Conservation (phyloP, 2,329 filamentous ascomycete species). For the Fusarium torulosum region DNA sequence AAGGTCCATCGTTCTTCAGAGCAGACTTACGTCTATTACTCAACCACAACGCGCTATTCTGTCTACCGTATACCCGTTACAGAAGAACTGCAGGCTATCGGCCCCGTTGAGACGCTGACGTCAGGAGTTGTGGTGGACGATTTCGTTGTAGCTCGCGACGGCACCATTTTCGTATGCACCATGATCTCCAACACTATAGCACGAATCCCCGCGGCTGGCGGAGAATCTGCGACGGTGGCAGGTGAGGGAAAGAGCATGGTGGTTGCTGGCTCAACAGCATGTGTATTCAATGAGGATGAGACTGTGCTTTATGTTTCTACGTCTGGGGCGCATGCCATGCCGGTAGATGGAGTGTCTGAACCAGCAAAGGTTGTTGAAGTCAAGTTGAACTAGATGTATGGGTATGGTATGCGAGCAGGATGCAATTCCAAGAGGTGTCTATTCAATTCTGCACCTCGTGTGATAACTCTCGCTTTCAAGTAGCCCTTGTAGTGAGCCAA, state of each 20-base stretch:
- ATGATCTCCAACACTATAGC: conserved; percentile 39
- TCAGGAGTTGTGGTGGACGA: conserved; percentile 36
- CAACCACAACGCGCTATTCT: conserved; percentile 34
- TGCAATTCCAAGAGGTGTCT: conserved; percentile 8
- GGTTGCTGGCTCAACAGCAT: conserved; percentile 36
- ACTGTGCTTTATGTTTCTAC: conserved; percentile 36
- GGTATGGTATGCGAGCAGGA: not conserved
- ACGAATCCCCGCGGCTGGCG: conserved; percentile 9
- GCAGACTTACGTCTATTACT: conserved; percentile 35
- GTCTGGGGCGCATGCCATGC: conserved; percentile 24
- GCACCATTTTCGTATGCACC: conserved; percentile 37
- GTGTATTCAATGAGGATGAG: conserved; percentile 22
- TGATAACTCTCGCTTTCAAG: conserved; percentile 14
- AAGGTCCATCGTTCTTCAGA: conserved; percentile 30
- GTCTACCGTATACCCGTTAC: conserved; percentile 35
- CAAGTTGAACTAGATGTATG: conserved; percentile 3
- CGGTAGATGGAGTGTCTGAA: conserved; percentile 39
- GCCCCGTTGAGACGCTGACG: conserved; percentile 29
- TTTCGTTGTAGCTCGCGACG: conserved; percentile 34
- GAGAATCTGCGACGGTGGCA: conserved; percentile 14
- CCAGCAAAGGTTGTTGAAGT: conserved; percentile 39
- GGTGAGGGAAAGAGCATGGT: conserved; percentile 16
- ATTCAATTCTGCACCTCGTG: conserved; percentile 16
- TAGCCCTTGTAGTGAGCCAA: conserved; percentile 28
- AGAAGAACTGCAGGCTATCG: conserved; percentile 11